Percentiles rank a stretch among this genome's conserved stretches.
Conservation (phyloP, 106 monocot genomes). For the Phalaenopsis equestris region DNA sequence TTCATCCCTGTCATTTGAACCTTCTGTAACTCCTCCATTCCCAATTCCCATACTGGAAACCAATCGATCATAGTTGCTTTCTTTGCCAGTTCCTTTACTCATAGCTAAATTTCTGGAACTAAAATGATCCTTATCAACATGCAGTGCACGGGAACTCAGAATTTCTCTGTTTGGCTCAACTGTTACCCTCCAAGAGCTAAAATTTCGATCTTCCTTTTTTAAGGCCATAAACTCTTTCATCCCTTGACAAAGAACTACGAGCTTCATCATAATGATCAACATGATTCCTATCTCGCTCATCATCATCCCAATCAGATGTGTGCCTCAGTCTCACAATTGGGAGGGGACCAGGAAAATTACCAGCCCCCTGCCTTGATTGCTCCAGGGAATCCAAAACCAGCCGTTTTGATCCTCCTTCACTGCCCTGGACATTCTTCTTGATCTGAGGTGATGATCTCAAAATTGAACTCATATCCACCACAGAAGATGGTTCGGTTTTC, state of each 20-base stretch:
- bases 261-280: conserved; percentile 34
- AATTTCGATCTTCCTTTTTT: conserved; percentile 27
- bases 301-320: conserved; percentile 87
- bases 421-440: conserved; percentile 6
- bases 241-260: conserved; percentile 18
- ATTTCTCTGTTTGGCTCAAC: conserved; percentile 10
- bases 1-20: conserved; percentile 27
- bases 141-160: conserved; percentile 1
- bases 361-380: conserved; percentile 8
- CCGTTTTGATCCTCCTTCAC: background rate
- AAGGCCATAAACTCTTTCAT: conserved; percentile 29
- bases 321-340: conserved; percentile 40
- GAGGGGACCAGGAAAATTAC: conserved; percentile 30
- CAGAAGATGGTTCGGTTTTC: conserved; percentile 8
- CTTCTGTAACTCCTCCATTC: conserved; percentile 24
- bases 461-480: conserved; percentile 50
- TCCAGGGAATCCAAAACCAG: conserved; percentile 7
- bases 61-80: conserved; percentile 16
- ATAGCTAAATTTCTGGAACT: conserved; percentile 21
- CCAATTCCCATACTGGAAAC: conserved; percentile 19
- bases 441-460: conserved; percentile 20
- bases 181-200: conserved; percentile 40
- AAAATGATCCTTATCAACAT: conserved; percentile 20
- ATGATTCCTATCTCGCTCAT: conserved; percentile 69
- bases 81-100: conserved; percentile 30